phyloP scores from a whole-genome alignment of 163 green algal species.

The Picocystis sp. region DNA sequence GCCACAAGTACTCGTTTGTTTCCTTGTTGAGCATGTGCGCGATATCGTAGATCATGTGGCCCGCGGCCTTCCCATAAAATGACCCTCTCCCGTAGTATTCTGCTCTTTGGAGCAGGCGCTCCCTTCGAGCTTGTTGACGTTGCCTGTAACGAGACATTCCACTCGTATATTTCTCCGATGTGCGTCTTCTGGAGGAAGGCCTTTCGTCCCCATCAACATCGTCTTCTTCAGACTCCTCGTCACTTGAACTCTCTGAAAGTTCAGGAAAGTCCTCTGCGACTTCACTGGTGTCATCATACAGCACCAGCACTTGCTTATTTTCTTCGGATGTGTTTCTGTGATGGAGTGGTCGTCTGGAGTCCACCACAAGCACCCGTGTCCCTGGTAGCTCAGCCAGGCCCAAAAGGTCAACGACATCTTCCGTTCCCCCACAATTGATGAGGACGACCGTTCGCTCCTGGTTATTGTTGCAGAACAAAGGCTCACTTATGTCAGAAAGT shows the following conservation, averaged over 20 bases:
- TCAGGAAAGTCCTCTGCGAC: constrained; percentile 12
- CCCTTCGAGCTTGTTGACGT: not conserved
- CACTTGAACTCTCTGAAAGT: constrained; percentile 5
- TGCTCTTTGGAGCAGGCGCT: not conserved
- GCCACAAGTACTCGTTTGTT: constrained; percentile 46
- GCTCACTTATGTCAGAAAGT: too few species aligned
- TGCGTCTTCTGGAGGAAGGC: not conserved
- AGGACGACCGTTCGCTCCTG: constrained; percentile 27
- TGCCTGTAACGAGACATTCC: not conserved
- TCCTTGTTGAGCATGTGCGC: constrained; percentile 35
- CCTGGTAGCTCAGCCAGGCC: constrained; percentile 20
- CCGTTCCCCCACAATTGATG: constrained; percentile 68
- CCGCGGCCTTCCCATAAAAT: constrained; percentile 55
- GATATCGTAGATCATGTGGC: constrained; percentile 45
- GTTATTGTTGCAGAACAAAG: too few species aligned
- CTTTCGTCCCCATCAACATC: not conserved
- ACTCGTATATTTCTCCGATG: not conserved
- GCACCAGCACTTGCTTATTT: constrained; percentile 18
- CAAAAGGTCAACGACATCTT: constrained; percentile 34
- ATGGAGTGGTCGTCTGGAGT: constrained; percentile 54
- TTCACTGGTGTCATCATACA: constrained; percentile 17
- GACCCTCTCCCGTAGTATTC: constrained; percentile 47
- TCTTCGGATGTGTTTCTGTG: constrained; percentile 21
- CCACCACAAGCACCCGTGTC: constrained; percentile 54
- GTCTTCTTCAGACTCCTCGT: constrained; percentile 4